A percentile compares a stretch with the other conserved stretches of the same genome.
phyloP scores from a whole-genome alignment of 1,284 basidiomycete genomes.

The Ganoderma lucidum region DNA sequence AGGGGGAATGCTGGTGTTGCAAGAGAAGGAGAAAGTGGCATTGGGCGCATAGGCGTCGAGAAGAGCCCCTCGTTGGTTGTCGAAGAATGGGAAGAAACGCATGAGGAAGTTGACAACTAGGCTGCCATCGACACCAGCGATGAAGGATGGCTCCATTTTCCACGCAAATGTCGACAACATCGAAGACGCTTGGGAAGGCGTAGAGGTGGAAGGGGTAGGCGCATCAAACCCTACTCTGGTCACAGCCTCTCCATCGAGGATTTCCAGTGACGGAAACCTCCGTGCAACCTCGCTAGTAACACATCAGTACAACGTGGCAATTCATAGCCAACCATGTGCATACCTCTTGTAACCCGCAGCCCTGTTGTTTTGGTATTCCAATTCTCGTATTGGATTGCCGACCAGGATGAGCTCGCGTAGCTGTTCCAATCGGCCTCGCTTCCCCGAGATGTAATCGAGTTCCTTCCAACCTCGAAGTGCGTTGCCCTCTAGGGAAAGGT shows the following conservation, averaged over 20 bases:
- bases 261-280: constrained; percentile 74
- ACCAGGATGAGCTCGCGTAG: constrained; percentile 81
- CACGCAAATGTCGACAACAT: constrained; percentile 74
- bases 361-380: constrained; percentile 63
- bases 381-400: constrained; percentile 82
- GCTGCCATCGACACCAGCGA: constrained; percentile 75
- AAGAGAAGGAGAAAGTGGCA: constrained; percentile 90
- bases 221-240: constrained; percentile 77
- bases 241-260: constrained; percentile 81
- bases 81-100: constrained; percentile 87
- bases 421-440: constrained; percentile 65
- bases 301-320: constrained; percentile 13
- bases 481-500: constrained; percentile 85
- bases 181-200: constrained; percentile 40
- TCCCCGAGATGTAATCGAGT: constrained; percentile 66
- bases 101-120: constrained; percentile 81
- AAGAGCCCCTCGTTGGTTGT: constrained; percentile 76
- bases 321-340: constrained; percentile 35
- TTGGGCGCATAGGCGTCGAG: constrained; percentile 81
- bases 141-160: constrained; percentile 77
- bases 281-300: constrained; percentile 71
- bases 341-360: constrained; percentile 73
- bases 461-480: constrained; percentile 71
- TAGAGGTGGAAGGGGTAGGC: constrained; percentile 48
- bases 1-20: constrained; percentile 82